A percentile compares a stretch with the other conserved stretches of the same genome.
Conservation (phyloP, 352 stramenopile genomes). For the Phytophthora podocarpi region DNA sequence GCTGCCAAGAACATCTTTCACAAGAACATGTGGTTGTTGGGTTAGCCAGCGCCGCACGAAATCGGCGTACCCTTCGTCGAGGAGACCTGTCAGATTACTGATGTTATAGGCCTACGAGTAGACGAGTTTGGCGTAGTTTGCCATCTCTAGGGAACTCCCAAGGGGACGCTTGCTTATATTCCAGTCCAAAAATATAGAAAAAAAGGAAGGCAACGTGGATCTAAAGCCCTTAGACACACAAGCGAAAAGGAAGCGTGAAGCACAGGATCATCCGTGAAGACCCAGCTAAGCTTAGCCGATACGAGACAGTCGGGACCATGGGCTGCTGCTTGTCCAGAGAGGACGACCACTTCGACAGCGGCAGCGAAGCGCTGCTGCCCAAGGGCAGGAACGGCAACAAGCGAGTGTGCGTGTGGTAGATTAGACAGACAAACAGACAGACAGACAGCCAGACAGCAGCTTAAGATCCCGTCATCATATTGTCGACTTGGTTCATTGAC, state of each 20-base stretch:
- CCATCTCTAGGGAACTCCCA: too few species aligned
- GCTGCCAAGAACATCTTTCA: too few species aligned
- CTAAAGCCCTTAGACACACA: conserved; percentile 2
- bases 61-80: too few species aligned
- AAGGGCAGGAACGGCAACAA: conserved; percentile 49
- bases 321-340: conserved; percentile 74
- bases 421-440: neutral
- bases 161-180: neutral
- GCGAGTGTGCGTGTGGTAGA: conserved; percentile 31
- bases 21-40: too few species aligned
- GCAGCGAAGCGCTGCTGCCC: conserved; percentile 54
- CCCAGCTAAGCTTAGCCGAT: neutral
- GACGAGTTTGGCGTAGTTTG: too few species aligned
- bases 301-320: conserved; percentile 38
- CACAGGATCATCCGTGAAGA: neutral
- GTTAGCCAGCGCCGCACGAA: too few species aligned
- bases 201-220: conserved; percentile 10
- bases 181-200: too few species aligned
- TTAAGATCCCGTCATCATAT: neutral
- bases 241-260: conserved; percentile 18
- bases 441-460: too few species aligned
- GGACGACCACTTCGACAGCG: conserved; percentile 64
- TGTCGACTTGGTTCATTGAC: neutral
- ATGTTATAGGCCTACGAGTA: too few species aligned
- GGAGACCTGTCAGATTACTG: too few species aligned